Evolutionary conservation across 495 filamentous ascomycete species (phyloP), one percentile per base, ranked within the genome.

Genomic region (Hypomontagnella monticulosa): DNA sequence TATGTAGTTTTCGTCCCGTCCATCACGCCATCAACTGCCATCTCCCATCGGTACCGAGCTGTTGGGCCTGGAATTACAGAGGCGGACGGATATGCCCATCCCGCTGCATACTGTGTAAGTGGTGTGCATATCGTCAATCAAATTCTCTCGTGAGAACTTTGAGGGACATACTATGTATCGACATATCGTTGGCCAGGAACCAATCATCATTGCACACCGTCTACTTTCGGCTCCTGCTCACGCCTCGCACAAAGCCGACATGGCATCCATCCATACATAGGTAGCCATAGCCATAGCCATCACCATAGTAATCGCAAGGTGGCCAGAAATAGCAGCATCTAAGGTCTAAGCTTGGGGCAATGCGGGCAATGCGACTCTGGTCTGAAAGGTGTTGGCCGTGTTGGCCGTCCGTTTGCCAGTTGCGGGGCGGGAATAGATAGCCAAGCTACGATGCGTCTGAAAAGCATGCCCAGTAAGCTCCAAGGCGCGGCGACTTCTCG

Each of bases 41-140:
- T 69, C 60, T 60, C 55, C 66, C 66, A 61, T 64, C 66, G 60
- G 66, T 63, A 63, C 66, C 66, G 58, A 69, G 38, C 61, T 57
- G 55, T 51, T 52, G 55, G 65, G 65, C 48, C 60, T 67, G 34
- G 27, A 44, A 44, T 34, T 41, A 52, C 19, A 27, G 47, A 30
- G 15, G 55, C 41, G 32, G 38, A 37, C 55, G 54, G 34, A 23
- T 55, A 56, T 56, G 14, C 41, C 20, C 23, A 27, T 27, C 2
- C 23, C 6, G 23, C 23, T 30, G 18, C 54, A 56, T 63, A 68
- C 54, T 63, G 66, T 69, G 56, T 40, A 27, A 48, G 38, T 59
- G 50, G 42, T 27, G 37, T 61, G 54, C 61, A 58, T 63, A 40
- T 27, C 16, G 46, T 49, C 40, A 43, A 38, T 38, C 36, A 12